Conservation (phyloP, 371 early-diverging fungal species). For the Capniomyces stellatus region DNA sequence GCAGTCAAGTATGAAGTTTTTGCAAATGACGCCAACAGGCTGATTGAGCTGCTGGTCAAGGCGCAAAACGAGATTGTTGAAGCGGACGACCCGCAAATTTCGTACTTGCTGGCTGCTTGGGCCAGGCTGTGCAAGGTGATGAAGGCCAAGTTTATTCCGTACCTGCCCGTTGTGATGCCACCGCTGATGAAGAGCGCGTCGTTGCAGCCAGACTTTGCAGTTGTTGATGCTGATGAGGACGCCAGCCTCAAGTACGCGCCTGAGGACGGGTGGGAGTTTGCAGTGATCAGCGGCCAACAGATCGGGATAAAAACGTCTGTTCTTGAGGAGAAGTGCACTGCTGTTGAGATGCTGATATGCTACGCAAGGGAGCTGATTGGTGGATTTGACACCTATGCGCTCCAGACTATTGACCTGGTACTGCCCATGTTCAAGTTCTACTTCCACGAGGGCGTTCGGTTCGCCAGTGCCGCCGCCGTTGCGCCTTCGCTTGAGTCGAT, state of each 20-base stretch:
- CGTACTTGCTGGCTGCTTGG: conserved; percentile 88
- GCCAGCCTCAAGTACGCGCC: conserved; percentile 62
- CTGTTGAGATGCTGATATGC: conserved; percentile 90
- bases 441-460: conserved; percentile 90
- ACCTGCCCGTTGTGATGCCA: conserved; percentile 78
- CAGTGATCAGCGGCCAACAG: conserved; percentile 68
- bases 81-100: conserved; percentile 74
- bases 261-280: conserved; percentile 94
- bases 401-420: conserved; percentile 57
- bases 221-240: conserved; percentile 74
- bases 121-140: conserved; percentile 90
- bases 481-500: conserved; percentile 47
- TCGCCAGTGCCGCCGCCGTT: conserved; percentile 67
- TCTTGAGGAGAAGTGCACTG: conserved; percentile 91
- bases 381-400: conserved; percentile 71
- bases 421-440: conserved; percentile 83
- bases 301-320: conserved; percentile 87
- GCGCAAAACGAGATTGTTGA: conserved; percentile 68
- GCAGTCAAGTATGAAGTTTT: conserved; percentile 84
- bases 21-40: conserved; percentile 48
- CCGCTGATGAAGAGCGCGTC: conserved; percentile 71
- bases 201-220: conserved; percentile 80
- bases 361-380: conserved; percentile 83
- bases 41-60: conserved; percentile 58
- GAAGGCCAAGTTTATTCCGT: conserved; percentile 83